A percentile compares a stretch with the other conserved stretches of the same genome.
These are phyloP conservation scores for Starmera dryadoides DNA, from an alignment of 805 yeast species.

Conservation along the genomic window DNA sequence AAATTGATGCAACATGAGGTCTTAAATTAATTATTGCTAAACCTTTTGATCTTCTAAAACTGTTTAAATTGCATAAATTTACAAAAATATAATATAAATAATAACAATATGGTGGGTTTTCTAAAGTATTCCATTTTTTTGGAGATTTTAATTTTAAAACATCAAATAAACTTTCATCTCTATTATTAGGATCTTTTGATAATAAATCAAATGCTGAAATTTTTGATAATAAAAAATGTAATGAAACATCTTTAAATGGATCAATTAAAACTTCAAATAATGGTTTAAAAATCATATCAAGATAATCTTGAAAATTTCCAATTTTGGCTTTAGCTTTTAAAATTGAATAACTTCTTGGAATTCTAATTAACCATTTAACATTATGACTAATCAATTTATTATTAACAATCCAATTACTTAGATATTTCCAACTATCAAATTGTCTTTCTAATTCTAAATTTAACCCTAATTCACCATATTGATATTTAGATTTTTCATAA, in stretches of 20 bases:
- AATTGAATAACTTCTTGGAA: constrained; percentile 24
- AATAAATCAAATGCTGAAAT: constrained; percentile 26
- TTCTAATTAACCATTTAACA: constrained; percentile 30
- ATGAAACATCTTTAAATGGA: constrained; percentile 16
- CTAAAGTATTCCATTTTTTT: constrained; percentile 23
- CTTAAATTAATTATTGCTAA: constrained; percentile 14
- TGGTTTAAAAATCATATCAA: constrained; percentile 26
- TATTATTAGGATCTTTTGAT: constrained; percentile 15
- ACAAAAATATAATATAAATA: constrained; percentile 28
- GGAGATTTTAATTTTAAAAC: constrained; percentile 17
- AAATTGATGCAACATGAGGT: constrained; percentile 16
- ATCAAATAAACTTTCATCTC: constrained; percentile 14
- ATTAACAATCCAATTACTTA: constrained; percentile 27
- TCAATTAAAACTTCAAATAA: constrained; percentile 21
- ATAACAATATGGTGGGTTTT: constrained; percentile 32
- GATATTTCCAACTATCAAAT: constrained; percentile 21
- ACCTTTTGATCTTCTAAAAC: constrained; percentile 9
- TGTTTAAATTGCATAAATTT: constrained; percentile 15
- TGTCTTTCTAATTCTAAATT: constrained; percentile 18
- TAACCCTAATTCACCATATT: constrained; percentile 28
- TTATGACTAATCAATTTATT: constrained; percentile 32
- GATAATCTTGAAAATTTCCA: constrained; percentile 22
- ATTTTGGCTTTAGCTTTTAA: constrained; percentile 17
- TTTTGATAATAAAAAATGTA: constrained; percentile 25
- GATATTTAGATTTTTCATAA: constrained; percentile 32